Evolutionary conservation across 495 filamentous ascomycete genomes (phyloP), one percentile per base, ranked within the genome.

Genomic region (Massariosphaeria phaeospora): DNA sequence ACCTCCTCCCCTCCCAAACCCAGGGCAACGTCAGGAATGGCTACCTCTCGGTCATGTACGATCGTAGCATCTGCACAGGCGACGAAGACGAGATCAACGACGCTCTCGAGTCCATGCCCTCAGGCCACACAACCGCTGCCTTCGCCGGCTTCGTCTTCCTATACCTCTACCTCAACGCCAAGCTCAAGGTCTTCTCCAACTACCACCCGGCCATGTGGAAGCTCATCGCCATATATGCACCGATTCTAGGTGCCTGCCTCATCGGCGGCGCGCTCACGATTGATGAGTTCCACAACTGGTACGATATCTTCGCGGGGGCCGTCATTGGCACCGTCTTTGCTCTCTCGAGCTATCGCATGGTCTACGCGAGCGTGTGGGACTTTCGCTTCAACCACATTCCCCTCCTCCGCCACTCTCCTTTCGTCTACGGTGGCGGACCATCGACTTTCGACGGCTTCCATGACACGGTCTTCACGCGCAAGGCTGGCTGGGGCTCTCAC

Each of bases 161-260:
- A 12, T 76, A 56, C 55, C 67, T 79, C 11, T 81, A 81, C 59
- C 66, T 81, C 9, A 81, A 81, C 57, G 77, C 76, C 26, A 80
- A 79, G 63, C 61, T 81, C 17, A 79, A 79, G 54, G 67, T 77
- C 38, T 79, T 73, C 57, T 65, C 71, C n/a, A 77, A 81, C 53
- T 75, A 79, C 57, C 80, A 82, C 52, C 76, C 81, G 1, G 73
- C 76, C 15, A 76, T 82, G 74, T 84, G 81, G 81, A 84, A 83
- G 69, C 61, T 82, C 0, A 68, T 79, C 27, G 72, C 69, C 15
- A 66, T 76, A n/a, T 82, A 79, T 64, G 71, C 75, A 7, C 82
- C 82, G 0, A 65, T 85, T 4, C 72, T 84, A 3, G 80, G 75
- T 10, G 81, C 79, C 0, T 69, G 67, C 1, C 65, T 84, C 25